Percentiles rank a stretch among this genome's conserved stretches.
Conservation (phyloP, 345 rosid species). For the Nasturtium officinale region DNA sequence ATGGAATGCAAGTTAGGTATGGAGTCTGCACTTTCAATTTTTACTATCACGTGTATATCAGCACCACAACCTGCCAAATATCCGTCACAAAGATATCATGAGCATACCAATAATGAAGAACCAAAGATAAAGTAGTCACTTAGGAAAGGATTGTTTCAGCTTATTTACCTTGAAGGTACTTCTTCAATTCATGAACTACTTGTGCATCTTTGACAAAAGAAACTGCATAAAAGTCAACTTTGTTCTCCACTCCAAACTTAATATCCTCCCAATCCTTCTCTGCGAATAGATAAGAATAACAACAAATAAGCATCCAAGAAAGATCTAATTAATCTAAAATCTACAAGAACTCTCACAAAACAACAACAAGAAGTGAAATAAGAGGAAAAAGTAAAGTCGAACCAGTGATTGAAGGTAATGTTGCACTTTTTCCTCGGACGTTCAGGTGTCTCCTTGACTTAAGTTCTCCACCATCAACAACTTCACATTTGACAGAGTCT, state of each 20-base stretch:
- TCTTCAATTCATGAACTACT: constrained; percentile 97
- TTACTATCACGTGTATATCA: constrained; percentile 88
- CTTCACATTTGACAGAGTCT: constrained; percentile 94
- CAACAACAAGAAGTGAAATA: background rate
- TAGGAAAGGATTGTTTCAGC: background rate
- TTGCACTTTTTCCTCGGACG: constrained; percentile 98
- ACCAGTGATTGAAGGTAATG: constrained; percentile 98
- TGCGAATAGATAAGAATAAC: constrained; percentile 44
- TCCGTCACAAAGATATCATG: constrained; percentile 12
- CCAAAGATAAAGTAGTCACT: constrained; percentile 16
- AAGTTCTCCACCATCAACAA: constrained; percentile 97
- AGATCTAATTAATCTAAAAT: background rate
- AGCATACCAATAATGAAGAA: constrained; percentile 3
- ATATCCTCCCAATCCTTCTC: constrained; percentile 99
- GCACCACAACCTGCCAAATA: constrained; percentile 59
- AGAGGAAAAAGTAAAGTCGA: constrained; percentile 17
- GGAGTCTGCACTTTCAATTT: constrained; percentile 97
- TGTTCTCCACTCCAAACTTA: constrained; percentile 94
- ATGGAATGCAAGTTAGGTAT: constrained; percentile 92
- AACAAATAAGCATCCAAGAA: constrained; percentile 21
- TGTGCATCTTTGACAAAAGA: constrained; percentile 98
- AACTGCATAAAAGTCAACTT: constrained; percentile 96
- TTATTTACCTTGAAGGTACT: constrained; percentile 69
- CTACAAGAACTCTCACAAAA: too few species aligned
- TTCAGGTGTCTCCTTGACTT: constrained; percentile 97